Evolutionary conservation across 192 early-diverging fungal genomes (phyloP).

Genomic region (Coemansia sp.): DNA sequence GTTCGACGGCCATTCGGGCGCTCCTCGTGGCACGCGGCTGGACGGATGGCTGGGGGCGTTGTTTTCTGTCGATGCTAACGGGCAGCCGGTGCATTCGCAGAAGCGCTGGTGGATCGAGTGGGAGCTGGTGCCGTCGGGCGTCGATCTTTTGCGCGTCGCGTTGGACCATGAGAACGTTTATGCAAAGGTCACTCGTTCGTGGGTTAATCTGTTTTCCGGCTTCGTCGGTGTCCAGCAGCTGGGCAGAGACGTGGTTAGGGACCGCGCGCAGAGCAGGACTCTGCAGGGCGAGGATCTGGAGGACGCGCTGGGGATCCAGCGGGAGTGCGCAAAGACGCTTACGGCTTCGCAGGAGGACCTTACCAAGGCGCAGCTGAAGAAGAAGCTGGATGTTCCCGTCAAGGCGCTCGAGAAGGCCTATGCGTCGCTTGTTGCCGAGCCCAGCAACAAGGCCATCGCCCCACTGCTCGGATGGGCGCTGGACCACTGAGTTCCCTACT

Average conservation of each 20-base stretch:
- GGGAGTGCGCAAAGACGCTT: constrained; percentile 24
- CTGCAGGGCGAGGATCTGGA: constrained; percentile 29
- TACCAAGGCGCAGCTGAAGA: constrained; percentile 8
- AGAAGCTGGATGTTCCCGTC: not conserved
- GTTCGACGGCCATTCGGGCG: constrained; percentile 42
- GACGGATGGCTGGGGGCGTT: constrained; percentile 49
- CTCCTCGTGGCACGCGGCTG: constrained; percentile 17
- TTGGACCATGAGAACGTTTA: not conserved
- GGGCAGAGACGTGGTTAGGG: not conserved
- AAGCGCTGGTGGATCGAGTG: constrained; percentile 35
- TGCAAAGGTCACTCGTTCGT: not conserved
- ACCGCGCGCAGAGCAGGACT: constrained; percentile 17
- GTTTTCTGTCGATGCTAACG: constrained; percentile 27
- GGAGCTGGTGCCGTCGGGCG: constrained; percentile 41
- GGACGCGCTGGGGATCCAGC: constrained; percentile 16
- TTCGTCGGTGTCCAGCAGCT: constrained; percentile 49
- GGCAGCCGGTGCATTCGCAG: constrained; percentile 20
- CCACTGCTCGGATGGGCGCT: constrained; percentile 49
- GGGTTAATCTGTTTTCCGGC: constrained; percentile 44
- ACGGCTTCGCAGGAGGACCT: constrained; percentile 13
- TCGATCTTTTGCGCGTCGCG: constrained; percentile 30
- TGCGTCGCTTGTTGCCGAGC: constrained; percentile 2
- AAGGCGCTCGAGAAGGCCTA: not conserved
- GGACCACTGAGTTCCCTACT: constrained; percentile 9
- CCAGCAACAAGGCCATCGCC: constrained; percentile 21